Conservation (phyloP, 345 rosid species). For the Lepidium didymum region DNA sequence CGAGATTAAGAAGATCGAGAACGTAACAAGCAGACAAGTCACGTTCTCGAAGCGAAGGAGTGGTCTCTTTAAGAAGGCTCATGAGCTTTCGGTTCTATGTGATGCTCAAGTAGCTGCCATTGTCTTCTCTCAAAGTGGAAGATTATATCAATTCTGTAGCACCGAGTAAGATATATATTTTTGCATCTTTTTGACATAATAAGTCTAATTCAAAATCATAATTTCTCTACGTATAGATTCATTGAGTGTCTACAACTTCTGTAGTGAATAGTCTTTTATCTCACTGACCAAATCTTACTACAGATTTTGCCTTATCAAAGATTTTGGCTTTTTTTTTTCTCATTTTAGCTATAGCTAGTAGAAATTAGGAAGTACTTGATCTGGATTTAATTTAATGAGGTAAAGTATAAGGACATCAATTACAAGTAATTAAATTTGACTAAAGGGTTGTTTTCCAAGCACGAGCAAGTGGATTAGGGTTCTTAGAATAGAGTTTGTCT, state of each 20-base stretch:
- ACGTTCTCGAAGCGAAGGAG: constrained; percentile 53
- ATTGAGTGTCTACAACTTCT: neutral
- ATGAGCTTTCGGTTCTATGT: constrained; percentile 55
- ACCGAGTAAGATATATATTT: constrained; percentile 33
- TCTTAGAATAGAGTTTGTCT: constrained; percentile 9
- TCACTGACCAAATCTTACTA: constrained; percentile 17
- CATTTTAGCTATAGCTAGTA: neutral
- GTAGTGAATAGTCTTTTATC: constrained; percentile 1
- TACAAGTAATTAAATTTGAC: neutral
- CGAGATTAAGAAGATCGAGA: constrained; percentile 54
- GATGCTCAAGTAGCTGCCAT: constrained; percentile 56
- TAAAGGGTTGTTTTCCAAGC: constrained; percentile 13
- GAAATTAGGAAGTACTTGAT: neutral
- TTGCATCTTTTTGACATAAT: neutral
- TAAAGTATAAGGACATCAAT: neutral
- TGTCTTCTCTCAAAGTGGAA: constrained; percentile 51
- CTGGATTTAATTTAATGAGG: neutral
- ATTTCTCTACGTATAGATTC: neutral
- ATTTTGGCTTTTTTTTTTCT: neutral
- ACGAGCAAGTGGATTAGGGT: constrained; percentile 33
- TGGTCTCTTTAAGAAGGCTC: constrained; percentile 57
- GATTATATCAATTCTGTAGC: constrained; percentile 38
- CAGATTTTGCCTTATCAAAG: constrained; percentile 16
- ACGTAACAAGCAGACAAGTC: constrained; percentile 48
- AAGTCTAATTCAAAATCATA: neutral